Conservation (phyloP, 2,329 filamentous ascomycete species). For the Penicillium hordei region DNA sequence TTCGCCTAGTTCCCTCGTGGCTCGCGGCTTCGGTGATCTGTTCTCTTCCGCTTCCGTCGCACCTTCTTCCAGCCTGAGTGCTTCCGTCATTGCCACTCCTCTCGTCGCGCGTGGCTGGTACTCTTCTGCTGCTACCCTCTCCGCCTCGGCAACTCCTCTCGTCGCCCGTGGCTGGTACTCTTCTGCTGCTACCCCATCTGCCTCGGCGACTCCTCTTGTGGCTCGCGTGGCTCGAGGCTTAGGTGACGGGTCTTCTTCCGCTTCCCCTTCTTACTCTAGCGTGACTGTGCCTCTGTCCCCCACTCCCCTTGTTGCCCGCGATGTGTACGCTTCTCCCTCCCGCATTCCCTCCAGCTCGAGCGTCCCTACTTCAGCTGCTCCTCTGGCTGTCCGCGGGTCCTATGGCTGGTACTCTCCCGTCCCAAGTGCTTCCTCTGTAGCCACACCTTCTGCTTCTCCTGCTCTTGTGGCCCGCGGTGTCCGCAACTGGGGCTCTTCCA, state of each 20-base stretch:
- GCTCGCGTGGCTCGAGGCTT: not conserved
- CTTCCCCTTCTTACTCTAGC: not conserved
- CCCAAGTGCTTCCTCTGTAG: not conserved
- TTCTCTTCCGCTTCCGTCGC: not conserved
- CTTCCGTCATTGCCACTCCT: conserved; percentile 6
- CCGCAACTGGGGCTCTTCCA: conserved; percentile 4
- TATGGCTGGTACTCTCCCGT: conserved; percentile 6
- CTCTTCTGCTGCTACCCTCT: not conserved
- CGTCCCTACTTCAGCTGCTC: not conserved
- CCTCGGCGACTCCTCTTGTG: not conserved
- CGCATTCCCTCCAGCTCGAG: not conserved
- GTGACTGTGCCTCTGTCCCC: not conserved
- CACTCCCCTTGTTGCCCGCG: not conserved
- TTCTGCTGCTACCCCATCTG: not conserved
- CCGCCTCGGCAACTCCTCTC: not conserved
- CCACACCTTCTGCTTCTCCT: conserved; percentile 4
- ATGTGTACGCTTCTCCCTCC: not conserved
- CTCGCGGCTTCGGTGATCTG: conserved; percentile 13
- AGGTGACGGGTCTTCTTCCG: not conserved
- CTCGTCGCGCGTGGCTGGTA: conserved; percentile 13
- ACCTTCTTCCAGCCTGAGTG: conserved; percentile 2
- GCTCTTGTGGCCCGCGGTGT: conserved; percentile 9
- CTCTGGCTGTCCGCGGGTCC: conserved; percentile 9
- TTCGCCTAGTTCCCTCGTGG: conserved; percentile 10
- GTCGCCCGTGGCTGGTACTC: not conserved